Conservation (phyloP, 495 filamentous ascomycete species). For the Lindgomyces ingoldianus region DNA sequence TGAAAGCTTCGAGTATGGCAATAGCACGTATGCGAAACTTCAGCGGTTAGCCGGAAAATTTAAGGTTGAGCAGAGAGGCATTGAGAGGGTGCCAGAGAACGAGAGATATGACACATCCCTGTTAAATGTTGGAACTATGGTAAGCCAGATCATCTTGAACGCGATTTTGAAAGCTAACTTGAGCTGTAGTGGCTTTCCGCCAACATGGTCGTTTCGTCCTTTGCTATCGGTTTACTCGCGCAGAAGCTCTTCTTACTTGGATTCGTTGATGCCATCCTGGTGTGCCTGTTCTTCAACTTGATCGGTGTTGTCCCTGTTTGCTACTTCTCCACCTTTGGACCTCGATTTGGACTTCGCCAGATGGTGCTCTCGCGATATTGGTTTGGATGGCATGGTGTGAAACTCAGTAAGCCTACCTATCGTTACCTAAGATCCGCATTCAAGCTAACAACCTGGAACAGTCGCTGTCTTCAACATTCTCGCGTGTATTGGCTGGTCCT, state of each 20-base stretch:
- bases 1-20: slow-evolving; percentile 63
- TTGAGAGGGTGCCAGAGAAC: slow-evolving; percentile 74
- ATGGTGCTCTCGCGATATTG: slow-evolving; percentile 84
- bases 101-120: slow-evolving; percentile 67
- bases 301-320: slow-evolving; percentile 72
- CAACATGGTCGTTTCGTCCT: slow-evolving; percentile 82
- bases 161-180: not conserved
- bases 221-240: slow-evolving; percentile 77
- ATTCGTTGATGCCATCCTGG: slow-evolving; percentile 75
- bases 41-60: slow-evolving; percentile 69
- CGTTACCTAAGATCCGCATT: not conserved
- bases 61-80: slow-evolving; percentile 75
- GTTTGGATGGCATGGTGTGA: slow-evolving; percentile 46
- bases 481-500: slow-evolving; percentile 60
- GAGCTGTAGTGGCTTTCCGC: slow-evolving; percentile 70
- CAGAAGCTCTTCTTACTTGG: slow-evolving; percentile 67
- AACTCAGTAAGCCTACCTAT: slow-evolving; percentile 21
- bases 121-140: slow-evolving; percentile 73
- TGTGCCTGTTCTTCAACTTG: slow-evolving; percentile 76
- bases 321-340: slow-evolving; percentile 80
- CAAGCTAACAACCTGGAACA: slow-evolving; percentile 31
- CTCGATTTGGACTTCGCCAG: slow-evolving; percentile 73
- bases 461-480: slow-evolving; percentile 75
- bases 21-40: slow-evolving; percentile 63
- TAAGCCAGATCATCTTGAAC: slow-evolving; percentile 44